phyloP scores from a whole-genome alignment of 2,329 filamentous ascomycete genomes.

The Alternaria ventricosa region DNA sequence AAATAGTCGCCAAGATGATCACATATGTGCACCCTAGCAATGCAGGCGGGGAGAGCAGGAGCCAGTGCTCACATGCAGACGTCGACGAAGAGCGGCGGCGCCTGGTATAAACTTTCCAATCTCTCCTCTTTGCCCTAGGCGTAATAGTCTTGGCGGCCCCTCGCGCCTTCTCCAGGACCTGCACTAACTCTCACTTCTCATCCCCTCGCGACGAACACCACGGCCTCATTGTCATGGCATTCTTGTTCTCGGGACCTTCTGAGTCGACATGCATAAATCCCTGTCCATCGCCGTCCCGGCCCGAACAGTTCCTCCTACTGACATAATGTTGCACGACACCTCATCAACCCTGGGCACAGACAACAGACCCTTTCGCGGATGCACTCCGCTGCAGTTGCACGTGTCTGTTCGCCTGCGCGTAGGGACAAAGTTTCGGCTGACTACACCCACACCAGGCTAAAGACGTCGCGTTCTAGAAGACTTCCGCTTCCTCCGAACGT shows the following conservation, averaged over 20 bases:
- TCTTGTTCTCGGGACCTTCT: conserved; percentile 4
- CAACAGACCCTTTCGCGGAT: background rate
- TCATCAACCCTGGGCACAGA: conserved; percentile 9
- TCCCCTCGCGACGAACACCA: background rate
- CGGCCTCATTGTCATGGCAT: background rate
- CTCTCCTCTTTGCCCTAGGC: background rate
- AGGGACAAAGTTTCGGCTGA: conserved; percentile 9
- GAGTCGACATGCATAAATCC: conserved; percentile 2
- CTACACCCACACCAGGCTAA: conserved; percentile 5
- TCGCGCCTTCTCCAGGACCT: conserved; percentile 12
- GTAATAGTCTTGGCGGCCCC: background rate
- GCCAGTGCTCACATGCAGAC: background rate
- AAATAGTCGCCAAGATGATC: background rate
- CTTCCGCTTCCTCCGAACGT: conserved; percentile 10
- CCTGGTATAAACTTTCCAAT: conserved; percentile 1
- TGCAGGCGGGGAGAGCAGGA: background rate
- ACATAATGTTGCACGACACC: conserved; percentile 8
- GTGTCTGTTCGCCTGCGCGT: background rate
- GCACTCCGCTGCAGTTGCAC: background rate
- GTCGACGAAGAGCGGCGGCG: background rate
- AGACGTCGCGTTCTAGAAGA: conserved; percentile 20
- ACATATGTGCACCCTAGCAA: background rate
- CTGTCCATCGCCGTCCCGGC: background rate
- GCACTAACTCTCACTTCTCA: background rate
- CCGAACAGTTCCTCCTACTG: conserved; percentile 3